Evolutionary conservation across 106 monocot species (phyloP).

Genomic region (Dioscorea zingiberensis): DNA sequence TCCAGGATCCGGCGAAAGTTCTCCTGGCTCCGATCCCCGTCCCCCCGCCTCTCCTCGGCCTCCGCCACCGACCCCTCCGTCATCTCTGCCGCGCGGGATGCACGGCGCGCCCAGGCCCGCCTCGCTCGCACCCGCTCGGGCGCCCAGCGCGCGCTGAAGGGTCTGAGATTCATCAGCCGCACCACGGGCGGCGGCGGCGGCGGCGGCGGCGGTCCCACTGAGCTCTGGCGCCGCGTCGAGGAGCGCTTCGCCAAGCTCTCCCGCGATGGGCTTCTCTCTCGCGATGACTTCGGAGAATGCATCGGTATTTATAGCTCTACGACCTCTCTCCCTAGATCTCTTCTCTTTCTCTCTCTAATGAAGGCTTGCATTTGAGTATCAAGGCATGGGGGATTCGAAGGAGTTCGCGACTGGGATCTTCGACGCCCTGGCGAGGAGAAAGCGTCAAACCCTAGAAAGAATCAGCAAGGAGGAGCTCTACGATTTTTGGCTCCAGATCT

Average conservation of each 20-base stretch:
- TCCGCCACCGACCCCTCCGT: background rate
- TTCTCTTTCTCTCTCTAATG: background rate
- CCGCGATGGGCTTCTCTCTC: slow-evolving; percentile 52
- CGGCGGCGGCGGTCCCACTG: slow-evolving; percentile 18
- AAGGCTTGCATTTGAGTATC: background rate
- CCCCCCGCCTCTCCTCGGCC: slow-evolving; percentile 5
- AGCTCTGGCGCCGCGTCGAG: slow-evolving; percentile 63
- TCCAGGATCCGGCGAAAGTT: slow-evolving; percentile 66
- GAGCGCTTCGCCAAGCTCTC: slow-evolving; percentile 49
- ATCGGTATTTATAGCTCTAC: slow-evolving; percentile 32
- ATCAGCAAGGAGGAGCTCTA: slow-evolving; percentile 76
- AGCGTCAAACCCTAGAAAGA: slow-evolving; percentile 53
- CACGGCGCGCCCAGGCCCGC: slow-evolving; percentile 37
- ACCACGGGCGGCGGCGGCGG: slow-evolving; percentile 26
- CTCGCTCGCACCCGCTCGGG: slow-evolving; percentile 62
- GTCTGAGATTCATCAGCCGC: slow-evolving; percentile 64
- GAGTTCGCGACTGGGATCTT: slow-evolving; percentile 80
- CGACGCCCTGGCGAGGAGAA: slow-evolving; percentile 65
- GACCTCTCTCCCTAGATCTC: background rate
- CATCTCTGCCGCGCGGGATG: slow-evolving; percentile 40
- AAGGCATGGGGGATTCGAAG: slow-evolving; percentile 91
- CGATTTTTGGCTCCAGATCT: slow-evolving; percentile 88
- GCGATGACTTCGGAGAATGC: slow-evolving; percentile 88
- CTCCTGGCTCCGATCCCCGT: slow-evolving; percentile 53
- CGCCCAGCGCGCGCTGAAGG: slow-evolving; percentile 58